Conservation (phyloP, 306 rosid species). For the Fagus crenata region DNA sequence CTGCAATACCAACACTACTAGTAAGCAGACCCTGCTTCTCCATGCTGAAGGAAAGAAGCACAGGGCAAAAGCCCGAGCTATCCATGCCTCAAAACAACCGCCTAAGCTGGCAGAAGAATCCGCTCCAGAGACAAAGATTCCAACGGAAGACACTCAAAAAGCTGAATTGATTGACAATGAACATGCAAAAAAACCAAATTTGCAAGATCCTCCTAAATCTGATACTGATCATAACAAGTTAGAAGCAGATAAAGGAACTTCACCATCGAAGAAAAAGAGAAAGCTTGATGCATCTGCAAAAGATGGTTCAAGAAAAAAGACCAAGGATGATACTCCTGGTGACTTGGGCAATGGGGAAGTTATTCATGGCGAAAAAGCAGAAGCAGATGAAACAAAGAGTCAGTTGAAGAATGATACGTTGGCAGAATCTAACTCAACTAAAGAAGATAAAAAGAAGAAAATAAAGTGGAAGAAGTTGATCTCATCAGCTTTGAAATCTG, state of each 20-base stretch:
- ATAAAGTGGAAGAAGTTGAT: slow-evolving; percentile 84
- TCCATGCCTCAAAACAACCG: slow-evolving; percentile 62
- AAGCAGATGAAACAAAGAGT: slow-evolving; percentile 26
- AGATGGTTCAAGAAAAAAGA: slow-evolving; percentile 46
- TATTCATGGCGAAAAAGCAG: slow-evolving; percentile 57
- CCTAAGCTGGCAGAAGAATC: slow-evolving; percentile 42
- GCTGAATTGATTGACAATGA: slow-evolving; percentile 29
- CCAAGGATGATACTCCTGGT: slow-evolving; percentile 39
- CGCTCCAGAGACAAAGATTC: slow-evolving; percentile 38
- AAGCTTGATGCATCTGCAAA: slow-evolving; percentile 52
- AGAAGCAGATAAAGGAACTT: slow-evolving; percentile 38
- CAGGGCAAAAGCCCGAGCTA: slow-evolving; percentile 75
- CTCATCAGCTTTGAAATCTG: slow-evolving; percentile 69
- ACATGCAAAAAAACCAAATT: slow-evolving; percentile 32
- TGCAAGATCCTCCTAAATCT: slow-evolving; percentile 39
- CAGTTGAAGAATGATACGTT: slow-evolving; percentile 32
- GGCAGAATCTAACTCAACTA: slow-evolving; percentile 15
- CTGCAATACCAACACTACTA: slow-evolving; percentile 82
- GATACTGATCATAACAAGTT: slow-evolving; percentile 15
- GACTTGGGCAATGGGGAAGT: slow-evolving; percentile 64
- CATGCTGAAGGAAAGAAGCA: slow-evolving; percentile 99
- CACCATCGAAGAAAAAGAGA: slow-evolving; percentile 60
- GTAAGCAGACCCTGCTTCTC: slow-evolving; percentile 82
- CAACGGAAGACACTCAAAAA: slow-evolving; percentile 38
- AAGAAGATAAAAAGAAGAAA: slow-evolving; percentile 34